Evolutionary conservation across 169 alveolate genomes (phyloP).

Genomic region (Plasmodium reichenowi): DNA sequence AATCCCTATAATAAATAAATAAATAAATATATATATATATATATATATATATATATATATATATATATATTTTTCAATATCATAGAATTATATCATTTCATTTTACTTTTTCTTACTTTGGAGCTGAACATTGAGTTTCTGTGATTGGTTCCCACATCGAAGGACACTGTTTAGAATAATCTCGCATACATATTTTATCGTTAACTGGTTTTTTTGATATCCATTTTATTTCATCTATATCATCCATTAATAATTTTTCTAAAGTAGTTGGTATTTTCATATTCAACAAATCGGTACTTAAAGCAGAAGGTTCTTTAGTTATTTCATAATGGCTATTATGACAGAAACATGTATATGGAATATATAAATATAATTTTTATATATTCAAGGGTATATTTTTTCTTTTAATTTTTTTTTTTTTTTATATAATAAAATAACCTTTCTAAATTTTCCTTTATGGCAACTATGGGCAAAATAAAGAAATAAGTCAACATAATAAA

Average conservation of each 20-base stretch:
- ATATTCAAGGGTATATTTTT: not conserved
- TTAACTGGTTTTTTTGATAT: constrained; percentile 33
- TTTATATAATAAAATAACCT: constrained; percentile 13
- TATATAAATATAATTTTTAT: not conserved
- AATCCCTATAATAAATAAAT: constrained; percentile 24
- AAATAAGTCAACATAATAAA: constrained; percentile 8
- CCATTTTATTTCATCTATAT: constrained; percentile 64
- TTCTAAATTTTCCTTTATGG: constrained; percentile 49
- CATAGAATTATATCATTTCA: not conserved
- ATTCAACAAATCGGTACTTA: constrained; percentile 64
- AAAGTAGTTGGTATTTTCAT: constrained; percentile 30
- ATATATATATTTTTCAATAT: not conserved
- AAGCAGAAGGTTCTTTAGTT: constrained; percentile 38
- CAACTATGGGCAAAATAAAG: constrained; percentile 12
- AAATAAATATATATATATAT: not conserved
- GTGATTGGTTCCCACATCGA: constrained; percentile 62
- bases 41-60: constrained; percentile 8
- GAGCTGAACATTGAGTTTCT: constrained; percentile 60
- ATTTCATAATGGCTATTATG: constrained; percentile 47
- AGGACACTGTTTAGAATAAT: constrained; percentile 64
- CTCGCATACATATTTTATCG: constrained; percentile 71
- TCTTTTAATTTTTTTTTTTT: not conserved
- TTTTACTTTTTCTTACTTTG: constrained; percentile 25
- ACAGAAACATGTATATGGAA: not conserved
- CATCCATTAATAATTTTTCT: constrained; percentile 62